Conservation (phyloP, 306 rosid genomes). For the Prunus mira region DNA sequence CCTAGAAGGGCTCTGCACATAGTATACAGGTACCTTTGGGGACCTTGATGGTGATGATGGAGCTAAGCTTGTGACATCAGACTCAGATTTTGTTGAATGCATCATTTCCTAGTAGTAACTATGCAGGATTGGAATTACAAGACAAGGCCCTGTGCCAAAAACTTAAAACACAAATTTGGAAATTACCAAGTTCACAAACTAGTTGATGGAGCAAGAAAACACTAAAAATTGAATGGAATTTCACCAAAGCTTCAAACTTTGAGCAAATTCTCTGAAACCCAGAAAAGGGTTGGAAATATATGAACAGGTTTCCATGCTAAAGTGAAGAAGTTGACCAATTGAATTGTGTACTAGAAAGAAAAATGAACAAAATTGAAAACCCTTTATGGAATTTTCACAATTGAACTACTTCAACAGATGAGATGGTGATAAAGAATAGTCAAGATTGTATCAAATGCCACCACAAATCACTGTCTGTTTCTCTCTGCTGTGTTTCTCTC, state of each 20-base stretch:
- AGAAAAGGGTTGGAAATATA: background rate
- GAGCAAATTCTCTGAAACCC: background rate
- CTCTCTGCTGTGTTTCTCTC: background rate
- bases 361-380: background rate
- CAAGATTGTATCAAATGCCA: background rate
- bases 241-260: background rate
- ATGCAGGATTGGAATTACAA: background rate
- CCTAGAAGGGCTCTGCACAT: conserved; percentile 92
- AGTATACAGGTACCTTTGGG: conserved; percentile 72
- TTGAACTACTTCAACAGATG: background rate
- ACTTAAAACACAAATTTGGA: background rate
- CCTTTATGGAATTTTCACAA: background rate
- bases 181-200: background rate
- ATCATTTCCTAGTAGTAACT: conserved; percentile 21
- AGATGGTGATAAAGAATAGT: background rate
- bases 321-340: background rate
- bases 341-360: background rate
- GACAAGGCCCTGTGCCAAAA: background rate
- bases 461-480: background rate
- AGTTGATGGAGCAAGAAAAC: background rate
- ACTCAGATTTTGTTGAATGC: conserved; percentile 77
- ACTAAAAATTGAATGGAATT: background rate
- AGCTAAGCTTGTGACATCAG: conserved; percentile 86
- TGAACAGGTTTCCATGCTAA: background rate
- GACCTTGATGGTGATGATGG: conserved; percentile 95